Base-by-base conservation (phyloP, 192 early-diverging fungal species). In the Chytriomyces hyalinus region DNA sequence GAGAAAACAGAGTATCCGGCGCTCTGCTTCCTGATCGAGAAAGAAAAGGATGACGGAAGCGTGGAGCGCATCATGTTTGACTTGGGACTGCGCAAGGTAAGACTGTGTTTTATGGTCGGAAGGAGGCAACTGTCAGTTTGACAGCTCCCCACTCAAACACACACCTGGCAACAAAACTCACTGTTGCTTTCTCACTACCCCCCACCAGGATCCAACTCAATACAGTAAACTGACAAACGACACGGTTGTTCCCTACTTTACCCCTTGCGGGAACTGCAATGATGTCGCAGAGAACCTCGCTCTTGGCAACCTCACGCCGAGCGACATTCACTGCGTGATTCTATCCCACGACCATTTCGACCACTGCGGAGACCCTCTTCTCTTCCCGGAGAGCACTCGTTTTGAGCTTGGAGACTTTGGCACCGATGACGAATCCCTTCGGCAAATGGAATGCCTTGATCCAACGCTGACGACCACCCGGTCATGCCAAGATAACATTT, bases 271-370 rank as follows among this genome's bases (percentile, higher is more conserved):
- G 11, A 28, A 70, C 17, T 49, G 20, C 8, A 47, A 47, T 28
- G 68, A 70, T 53, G 49, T 70, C 6, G 68, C 45, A 5, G 68
- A 70, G 45, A 44, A 20, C n/a, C 50, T 70, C 22, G 36, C 68
- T 20, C 48, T 8, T 20, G 68, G 68, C 26, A 17, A 20, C 36
- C 36, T 70, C 2, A 26, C 68, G 8, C 46, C 68, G 13, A 28
- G 11, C 22, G 49, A 70, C 45, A 57, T 70, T 13, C n/a, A 49
- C 50, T 24, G 8, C 49, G 68, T 70, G 22, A 70, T 70, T 53
- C 68, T 70, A 8, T 53, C 49, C 6, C 68, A 70, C 13, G 50
- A 70, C 68, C 68, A 70, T 28, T 70, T 53, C 26, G 68, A 70
- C 50, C 68, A 70, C 43, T 13, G 15, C 26, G 68, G 68, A 7